phyloP scores from a whole-genome alignment of 768 basidiomycete genomes.

The Leccinellum albellum region DNA sequence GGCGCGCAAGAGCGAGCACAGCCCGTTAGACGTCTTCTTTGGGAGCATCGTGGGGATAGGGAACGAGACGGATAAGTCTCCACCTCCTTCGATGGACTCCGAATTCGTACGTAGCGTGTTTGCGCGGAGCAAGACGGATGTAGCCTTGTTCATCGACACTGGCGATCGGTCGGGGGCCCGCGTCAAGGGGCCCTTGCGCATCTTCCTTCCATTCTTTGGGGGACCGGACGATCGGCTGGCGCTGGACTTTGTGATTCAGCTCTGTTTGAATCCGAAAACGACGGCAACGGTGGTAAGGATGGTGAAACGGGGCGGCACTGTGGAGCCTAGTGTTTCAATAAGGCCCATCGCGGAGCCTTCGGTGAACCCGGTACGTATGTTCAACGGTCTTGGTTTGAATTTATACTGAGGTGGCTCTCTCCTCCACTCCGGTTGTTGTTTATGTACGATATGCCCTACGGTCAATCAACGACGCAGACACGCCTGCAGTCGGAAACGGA shows the following conservation, averaged over 20 bases:
- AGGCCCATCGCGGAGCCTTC: not conserved
- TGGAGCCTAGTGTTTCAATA: not conserved
- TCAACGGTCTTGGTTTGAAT: not conserved
- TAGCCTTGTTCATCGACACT: constrained; percentile 80
- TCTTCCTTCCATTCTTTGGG: constrained; percentile 91
- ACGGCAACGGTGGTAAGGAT: constrained; percentile 75
- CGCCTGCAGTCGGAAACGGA: constrained; percentile 79
- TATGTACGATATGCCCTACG: constrained; percentile 66
- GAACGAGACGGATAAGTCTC: constrained; percentile 33
- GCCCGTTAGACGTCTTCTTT: constrained; percentile 74
- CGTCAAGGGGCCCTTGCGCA: constrained; percentile 45
- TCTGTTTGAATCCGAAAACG: constrained; percentile 65
- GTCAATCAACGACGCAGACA: constrained; percentile 55
- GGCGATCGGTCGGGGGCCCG: constrained; percentile 29
- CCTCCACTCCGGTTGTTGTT: not conserved
- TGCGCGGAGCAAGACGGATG: constrained; percentile 63
- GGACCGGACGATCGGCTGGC: constrained; percentile 91
- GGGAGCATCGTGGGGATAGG: constrained; percentile 18
- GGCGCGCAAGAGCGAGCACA: constrained; percentile 24
- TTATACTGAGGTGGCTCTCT: not conserved
- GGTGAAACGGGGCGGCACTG: constrained; percentile 34
- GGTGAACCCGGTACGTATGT: constrained; percentile 7
- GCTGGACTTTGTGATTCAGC: constrained; percentile 77
- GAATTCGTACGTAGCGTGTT: constrained; percentile 85
- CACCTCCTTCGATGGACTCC: constrained; percentile 52